A percentile compares a stretch with the other conserved stretches of the same genome.
phyloP scores from a whole-genome alignment of 2,329 filamentous ascomycete genomes.

The Intubia oerlemansii region DNA sequence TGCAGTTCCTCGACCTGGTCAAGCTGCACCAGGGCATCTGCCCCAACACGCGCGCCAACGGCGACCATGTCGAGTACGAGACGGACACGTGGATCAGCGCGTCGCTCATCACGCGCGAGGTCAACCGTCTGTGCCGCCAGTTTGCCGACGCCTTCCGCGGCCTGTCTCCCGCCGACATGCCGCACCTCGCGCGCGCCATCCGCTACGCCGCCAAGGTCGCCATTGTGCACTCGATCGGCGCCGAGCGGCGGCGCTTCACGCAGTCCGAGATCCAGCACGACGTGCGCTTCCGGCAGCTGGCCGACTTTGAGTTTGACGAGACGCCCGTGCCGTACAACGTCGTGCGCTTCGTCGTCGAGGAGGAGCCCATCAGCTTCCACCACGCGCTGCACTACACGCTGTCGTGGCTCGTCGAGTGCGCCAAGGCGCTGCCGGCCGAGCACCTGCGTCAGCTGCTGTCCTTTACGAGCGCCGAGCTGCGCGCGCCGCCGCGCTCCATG shows the following conservation, averaged over 20 bases:
- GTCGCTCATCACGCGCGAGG: constrained; percentile 80
- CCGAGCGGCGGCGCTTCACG: constrained; percentile 70
- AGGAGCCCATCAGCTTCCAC: constrained; percentile 87
- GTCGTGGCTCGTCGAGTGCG: constrained; percentile 88
- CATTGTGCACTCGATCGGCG: constrained; percentile 74
- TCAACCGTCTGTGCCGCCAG: constrained; percentile 78
- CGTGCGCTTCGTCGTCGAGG: constrained; percentile 73
- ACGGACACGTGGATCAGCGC: constrained; percentile 96
- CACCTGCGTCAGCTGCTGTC: constrained; percentile 47
- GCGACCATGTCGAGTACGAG: constrained; percentile 95
- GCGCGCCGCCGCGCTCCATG: constrained; percentile 40
- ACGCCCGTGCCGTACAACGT: constrained; percentile 35
- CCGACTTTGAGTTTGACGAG: constrained; percentile 61
- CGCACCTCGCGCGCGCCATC: constrained; percentile 48
- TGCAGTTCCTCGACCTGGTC: constrained; percentile 88
- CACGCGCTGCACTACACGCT: constrained; percentile 90
- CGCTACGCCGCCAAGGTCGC: constrained; percentile 58
- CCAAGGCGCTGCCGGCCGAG: constrained; percentile 48
- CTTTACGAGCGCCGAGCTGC: constrained; percentile 51
- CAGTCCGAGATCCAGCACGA: constrained; percentile 78
- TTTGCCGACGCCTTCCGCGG: constrained; percentile 72
- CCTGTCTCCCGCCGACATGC: constrained; percentile 39
- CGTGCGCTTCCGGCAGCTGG: constrained; percentile 57
- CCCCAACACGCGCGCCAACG: constrained; percentile 75
- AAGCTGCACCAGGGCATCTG: constrained; percentile 96